Base-by-base conservation (phyloP, 2,329 filamentous ascomycete genomes). In the Colletotrichum liaoningense region DNA sequence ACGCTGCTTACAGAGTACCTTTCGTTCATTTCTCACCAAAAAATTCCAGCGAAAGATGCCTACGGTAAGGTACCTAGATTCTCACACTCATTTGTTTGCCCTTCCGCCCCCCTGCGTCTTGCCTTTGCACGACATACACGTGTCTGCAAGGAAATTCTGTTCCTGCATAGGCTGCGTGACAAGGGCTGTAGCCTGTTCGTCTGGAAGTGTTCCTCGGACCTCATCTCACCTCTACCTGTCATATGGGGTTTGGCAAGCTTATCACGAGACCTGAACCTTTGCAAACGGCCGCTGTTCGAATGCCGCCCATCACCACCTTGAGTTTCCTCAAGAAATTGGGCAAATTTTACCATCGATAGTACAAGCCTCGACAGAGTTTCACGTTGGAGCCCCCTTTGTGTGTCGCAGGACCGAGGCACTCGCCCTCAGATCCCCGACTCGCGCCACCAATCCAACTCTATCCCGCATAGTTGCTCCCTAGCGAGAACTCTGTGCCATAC, bases 401-500 rank as follows among this genome's bases (percentile, higher is more conserved):
- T 55, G 52, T 54, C 26, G 28, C 38, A 30, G 33, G 33, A 22
- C 22, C 33, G n/a, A 49, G 24, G 56, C 30, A 24, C 12, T 55
- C 42, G 66, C 59, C 52, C 38, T 54, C 59, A 33, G 66, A 73
- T 69, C 59, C 59, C 30, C 14, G 16, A 56, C 33, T 30, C 33
- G 58, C 56, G 56, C 69, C 69, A 35, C 64, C 26, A 67, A 22
- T 56, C 46, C 57, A 69, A 69, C 69, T 63, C 55, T 55, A 72
- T 72, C 58, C 54, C 55, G 64, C 22, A 42, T 55, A 19, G 16
- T 55, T 63, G 24, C 26, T 6, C 16, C 16, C 12, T 46, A 56
- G 24, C 30, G 30, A 30, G 24, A 63, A 56, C 57, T 52, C 49
- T 33, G 46, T 33, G 46, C 46, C 66, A 35, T 30, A 9, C 30